phyloP scores from a whole-genome alignment of 495 filamentous ascomycete species.

The Pseudomonodictys pantanalensis region DNA sequence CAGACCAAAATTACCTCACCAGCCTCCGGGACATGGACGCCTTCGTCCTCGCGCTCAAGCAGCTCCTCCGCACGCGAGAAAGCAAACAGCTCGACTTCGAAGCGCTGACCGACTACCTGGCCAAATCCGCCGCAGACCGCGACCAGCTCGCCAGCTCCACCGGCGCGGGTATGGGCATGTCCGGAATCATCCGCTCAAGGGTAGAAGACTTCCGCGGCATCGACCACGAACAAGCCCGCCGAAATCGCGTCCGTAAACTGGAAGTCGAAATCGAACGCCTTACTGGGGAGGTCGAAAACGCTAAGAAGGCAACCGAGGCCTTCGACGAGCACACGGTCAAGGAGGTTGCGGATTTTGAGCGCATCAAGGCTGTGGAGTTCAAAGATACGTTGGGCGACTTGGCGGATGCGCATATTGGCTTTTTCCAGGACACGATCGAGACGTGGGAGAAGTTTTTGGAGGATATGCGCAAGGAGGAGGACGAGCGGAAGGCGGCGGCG shows the following conservation, averaged over 20 bases:
- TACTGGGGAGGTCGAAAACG: conserved; percentile 80
- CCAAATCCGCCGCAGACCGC: conserved; percentile 82
- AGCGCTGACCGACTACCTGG: conserved; percentile 90
- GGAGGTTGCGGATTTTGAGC: conserved; percentile 90
- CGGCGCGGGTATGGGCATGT: conserved; percentile 58
- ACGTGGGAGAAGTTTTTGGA: conserved; percentile 87
- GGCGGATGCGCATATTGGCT: conserved; percentile 81
- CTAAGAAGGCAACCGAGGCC: conserved; percentile 74
- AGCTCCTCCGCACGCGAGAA: conserved; percentile 87
- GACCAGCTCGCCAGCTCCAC: conserved; percentile 70
- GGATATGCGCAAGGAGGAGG: conserved; percentile 71
- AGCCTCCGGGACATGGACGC: conserved; percentile 89
- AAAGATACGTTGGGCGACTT: conserved; percentile 77
- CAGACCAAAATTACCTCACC: conserved; percentile 92
- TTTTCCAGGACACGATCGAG: conserved; percentile 74
- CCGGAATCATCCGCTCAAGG: conserved; percentile 89
- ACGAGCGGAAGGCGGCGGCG: conserved; percentile 17
- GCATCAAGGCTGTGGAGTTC: conserved; percentile 92
- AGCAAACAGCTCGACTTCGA: conserved; percentile 98
- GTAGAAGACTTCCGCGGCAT: conserved; percentile 96
- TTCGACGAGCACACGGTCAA: conserved; percentile 94
- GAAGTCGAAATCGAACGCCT: conserved; percentile 89
- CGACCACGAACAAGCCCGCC: conserved; percentile 86
- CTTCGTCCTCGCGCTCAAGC: conserved; percentile 79
- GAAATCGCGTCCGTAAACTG: conserved; percentile 81